Base-by-base conservation (phyloP, 202 grass and related monocot genomes). In the Eragrostis tef region DNA sequence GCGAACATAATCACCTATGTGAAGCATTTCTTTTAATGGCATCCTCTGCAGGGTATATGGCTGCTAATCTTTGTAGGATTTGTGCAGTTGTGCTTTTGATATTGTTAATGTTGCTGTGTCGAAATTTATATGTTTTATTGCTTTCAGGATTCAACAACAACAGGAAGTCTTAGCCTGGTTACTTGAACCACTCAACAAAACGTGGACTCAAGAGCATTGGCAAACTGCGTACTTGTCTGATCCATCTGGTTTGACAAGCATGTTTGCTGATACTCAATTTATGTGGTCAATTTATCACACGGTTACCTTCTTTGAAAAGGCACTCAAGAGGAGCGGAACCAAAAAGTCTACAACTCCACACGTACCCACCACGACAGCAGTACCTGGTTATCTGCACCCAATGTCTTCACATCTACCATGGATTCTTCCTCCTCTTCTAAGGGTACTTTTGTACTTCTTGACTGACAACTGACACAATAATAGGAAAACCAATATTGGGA, bases 1-100 rank as follows among this genome's bases (percentile, higher is more conserved):
- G 90, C 2, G 95, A 98, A 72, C 92, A 98, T 92, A 93, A 98
- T 87, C 86, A 94, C 86, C 80, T 98, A 27, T 94, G 95, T 68
- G 95, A 98, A 91, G 95, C 95, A 5, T 98, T 98, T 88, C 95
- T 98, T 90, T 74, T 98, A 64, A 98, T 93, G 92, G 71, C 95
- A 26, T 93, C 95, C 83, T 94, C 95, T 81, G 87, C 90, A 73
- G 95, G 95, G 95, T 98, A 89, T 75, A 86, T 52, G 75, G 34
- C 76, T 25, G 24, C 57, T 39, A 65, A 79, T 48, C 71, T 71
- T 81, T 64, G 77, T 74, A 46, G 64, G 14, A 67, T 84, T 82
- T 72, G 47, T 39, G 34, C 34, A 39, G 34, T 39, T 39, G 5
- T 17, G n/a, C 70, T 2, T 77, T 50, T 19, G 61, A 11, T 87